Evolutionary conservation across 768 basidiomycete species (phyloP).

Genomic region (Lactifluus echinatus): DNA sequence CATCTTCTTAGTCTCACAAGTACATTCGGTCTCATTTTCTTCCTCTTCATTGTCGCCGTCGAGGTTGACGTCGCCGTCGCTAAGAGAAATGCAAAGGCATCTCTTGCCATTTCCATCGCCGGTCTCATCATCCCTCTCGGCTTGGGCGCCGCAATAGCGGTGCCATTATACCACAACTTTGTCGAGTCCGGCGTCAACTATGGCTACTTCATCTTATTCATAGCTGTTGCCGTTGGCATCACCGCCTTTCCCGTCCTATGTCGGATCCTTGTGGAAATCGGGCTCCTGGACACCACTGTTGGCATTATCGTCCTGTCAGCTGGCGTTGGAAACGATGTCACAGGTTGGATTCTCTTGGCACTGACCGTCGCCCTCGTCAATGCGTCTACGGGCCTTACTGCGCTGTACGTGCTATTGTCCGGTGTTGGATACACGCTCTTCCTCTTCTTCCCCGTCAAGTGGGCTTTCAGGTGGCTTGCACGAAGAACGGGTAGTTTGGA

Average conservation of each 20-base stretch:
- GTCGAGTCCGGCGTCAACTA: slow-evolving; percentile 48
- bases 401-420: slow-evolving; percentile 71
- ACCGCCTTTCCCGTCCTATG: slow-evolving; percentile 79
- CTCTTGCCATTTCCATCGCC: slow-evolving; percentile 50
- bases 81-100: slow-evolving; percentile 50
- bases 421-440: slow-evolving; percentile 58
- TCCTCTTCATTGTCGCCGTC: slow-evolving; percentile 77
- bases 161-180: slow-evolving; percentile 70
- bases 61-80: slow-evolving; percentile 73
- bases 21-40: slow-evolving; percentile 68
- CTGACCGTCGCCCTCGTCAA: slow-evolving; percentile 80
- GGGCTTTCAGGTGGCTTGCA: slow-evolving; percentile 59
- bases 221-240: slow-evolving; percentile 74
- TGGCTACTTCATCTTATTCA: slow-evolving; percentile 80
- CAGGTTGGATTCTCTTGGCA: slow-evolving; percentile 82
- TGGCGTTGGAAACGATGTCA: slow-evolving; percentile 55
- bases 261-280: slow-evolving; percentile 75
- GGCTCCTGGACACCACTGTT: slow-evolving; percentile 78
- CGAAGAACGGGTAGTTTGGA: slow-evolving; percentile 64
- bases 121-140: slow-evolving; percentile 77
- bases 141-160: slow-evolving; percentile 63
- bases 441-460: slow-evolving; percentile 55
- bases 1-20: slow-evolving; percentile 61
- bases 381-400: slow-evolving; percentile 60
- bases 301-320: slow-evolving; percentile 76